phyloP scores from a whole-genome alignment of 441 rosid species.

The Aquilaria agallochum region DNA sequence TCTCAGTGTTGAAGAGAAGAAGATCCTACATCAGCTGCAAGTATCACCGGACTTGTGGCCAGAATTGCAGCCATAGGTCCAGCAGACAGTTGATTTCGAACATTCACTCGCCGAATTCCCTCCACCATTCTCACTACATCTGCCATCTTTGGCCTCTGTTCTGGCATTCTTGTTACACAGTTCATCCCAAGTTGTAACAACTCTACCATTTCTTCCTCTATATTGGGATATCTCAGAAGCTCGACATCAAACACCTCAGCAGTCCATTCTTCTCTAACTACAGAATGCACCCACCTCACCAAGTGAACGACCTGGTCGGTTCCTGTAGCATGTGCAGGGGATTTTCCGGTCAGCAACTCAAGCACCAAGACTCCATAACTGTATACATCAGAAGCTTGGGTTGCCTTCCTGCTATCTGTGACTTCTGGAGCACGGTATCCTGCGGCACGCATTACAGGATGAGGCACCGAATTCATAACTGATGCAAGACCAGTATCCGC shows the following conservation, averaged over 20 bases:
- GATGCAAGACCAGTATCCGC: slow-evolving; percentile 73
- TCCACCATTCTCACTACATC: slow-evolving; percentile 71
- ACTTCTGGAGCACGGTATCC: slow-evolving; percentile 90
- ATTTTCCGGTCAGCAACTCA: slow-evolving; percentile 86
- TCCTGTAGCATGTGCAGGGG: slow-evolving; percentile 40
- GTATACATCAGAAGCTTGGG: slow-evolving; percentile 72
- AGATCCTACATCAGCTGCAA: slow-evolving; percentile 37
- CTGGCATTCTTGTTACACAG: slow-evolving; percentile 68
- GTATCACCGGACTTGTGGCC: slow-evolving; percentile 36
- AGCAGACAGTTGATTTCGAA: slow-evolving; percentile 25
- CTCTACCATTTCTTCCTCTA: slow-evolving; percentile 96
- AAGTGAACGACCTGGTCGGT: slow-evolving; percentile 65
- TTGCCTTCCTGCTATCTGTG: slow-evolving; percentile 67
- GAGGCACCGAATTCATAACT: slow-evolving; percentile 59
- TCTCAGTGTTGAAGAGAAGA: slow-evolving; percentile 36
- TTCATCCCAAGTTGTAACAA: slow-evolving; percentile 87
- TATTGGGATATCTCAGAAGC: slow-evolving; percentile 76
- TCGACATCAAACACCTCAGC: slow-evolving; percentile 90
- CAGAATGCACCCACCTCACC: slow-evolving; percentile 92
- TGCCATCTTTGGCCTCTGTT: slow-evolving; percentile 67
- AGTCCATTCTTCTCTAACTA: slow-evolving; percentile 96
- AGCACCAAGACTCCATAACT: slow-evolving; percentile 82
- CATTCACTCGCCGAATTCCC: slow-evolving; percentile 42
- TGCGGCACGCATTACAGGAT: slow-evolving; percentile 38
- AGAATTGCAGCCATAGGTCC: slow-evolving; percentile 50